Percentiles rank a stretch among this genome's conserved stretches.
Conservation (phyloP, 1,284 basidiomycete genomes). For the Ganoderma leucocontextum region DNA sequence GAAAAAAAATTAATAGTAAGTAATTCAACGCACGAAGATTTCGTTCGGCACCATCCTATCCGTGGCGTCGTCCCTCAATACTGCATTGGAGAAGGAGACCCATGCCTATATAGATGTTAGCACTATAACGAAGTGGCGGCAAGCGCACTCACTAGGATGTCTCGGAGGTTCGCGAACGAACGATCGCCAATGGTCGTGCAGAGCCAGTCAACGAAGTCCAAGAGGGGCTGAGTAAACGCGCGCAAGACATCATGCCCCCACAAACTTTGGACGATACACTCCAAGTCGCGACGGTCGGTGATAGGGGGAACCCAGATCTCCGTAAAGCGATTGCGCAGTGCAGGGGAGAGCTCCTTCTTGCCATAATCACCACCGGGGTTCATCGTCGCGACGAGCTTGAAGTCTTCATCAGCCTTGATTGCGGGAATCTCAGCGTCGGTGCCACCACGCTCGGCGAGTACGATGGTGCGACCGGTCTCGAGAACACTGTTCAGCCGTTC, state of each 20-base stretch:
- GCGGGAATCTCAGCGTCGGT: conserved; percentile 74
- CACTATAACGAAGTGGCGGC: conserved; percentile 9
- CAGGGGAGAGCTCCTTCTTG: conserved; percentile 98
- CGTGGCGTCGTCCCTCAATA: conserved; percentile 48
- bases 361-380: conserved; percentile 99
- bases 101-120: conserved; percentile 72
- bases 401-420: conserved; percentile 71
- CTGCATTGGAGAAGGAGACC: conserved; percentile 87
- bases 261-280: conserved; percentile 79
- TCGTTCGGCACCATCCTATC: conserved; percentile 55
- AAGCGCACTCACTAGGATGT: conserved; percentile 77
- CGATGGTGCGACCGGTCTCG: conserved; percentile 89
- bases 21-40: conserved; percentile 72
- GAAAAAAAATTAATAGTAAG: background rate
- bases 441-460: conserved; percentile 94
- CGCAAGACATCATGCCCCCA: conserved; percentile 74
- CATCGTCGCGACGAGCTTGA: conserved; percentile 98
- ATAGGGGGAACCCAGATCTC: conserved; percentile 99
- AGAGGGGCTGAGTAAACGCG: conserved; percentile 68
- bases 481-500: conserved; percentile 98
- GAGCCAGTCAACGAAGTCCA: conserved; percentile 90
- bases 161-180: conserved; percentile 83
- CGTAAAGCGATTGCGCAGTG: conserved; percentile 97
- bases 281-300: conserved; percentile 78
- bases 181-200: conserved; percentile 69